Percentiles rank a stretch among this genome's conserved stretches.
Conservation (phyloP, 2,329 filamentous ascomycete species). For the Aspergillus sp. region DNA sequence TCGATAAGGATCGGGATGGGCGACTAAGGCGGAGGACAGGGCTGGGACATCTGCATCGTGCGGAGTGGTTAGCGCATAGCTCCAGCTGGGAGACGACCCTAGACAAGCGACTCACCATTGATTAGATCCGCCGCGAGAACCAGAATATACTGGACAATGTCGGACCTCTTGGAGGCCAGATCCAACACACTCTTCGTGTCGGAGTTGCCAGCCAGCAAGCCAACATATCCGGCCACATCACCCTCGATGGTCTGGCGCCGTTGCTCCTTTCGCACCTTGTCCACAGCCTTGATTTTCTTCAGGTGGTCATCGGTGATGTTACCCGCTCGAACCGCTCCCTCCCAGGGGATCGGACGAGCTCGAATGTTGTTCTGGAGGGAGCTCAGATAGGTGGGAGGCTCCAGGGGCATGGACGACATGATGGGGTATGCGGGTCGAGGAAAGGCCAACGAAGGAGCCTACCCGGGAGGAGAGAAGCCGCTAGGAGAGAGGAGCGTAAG, state of each 20-base stretch:
- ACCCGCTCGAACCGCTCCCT: conserved; percentile 88
- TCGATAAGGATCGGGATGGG: conserved; percentile 67
- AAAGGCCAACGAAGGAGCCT: conserved; percentile 7
- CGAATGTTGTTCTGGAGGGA: conserved; percentile 97
- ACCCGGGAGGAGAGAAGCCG: conserved; percentile 7
- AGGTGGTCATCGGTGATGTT: conserved; percentile 92
- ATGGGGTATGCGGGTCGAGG: conserved; percentile 6
- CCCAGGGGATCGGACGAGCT: conserved; percentile 93
- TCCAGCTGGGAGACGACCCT: background rate
- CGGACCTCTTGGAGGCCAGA: conserved; percentile 76
- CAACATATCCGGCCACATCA: conserved; percentile 75
- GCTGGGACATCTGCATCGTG: conserved; percentile 66
- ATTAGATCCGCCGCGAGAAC: conserved; percentile 85
- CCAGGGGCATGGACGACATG: conserved; percentile 70
- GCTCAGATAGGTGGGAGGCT: conserved; percentile 81
- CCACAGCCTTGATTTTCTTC: conserved; percentile 92
- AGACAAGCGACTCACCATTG: conserved; percentile 60
- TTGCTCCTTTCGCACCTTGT: conserved; percentile 92
- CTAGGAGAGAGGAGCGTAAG: conserved; percentile 7
- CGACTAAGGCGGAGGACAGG: conserved; percentile 72
- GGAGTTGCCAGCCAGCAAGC: conserved; percentile 70
- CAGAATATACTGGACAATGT: conserved; percentile 93
- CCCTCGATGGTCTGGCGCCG: conserved; percentile 76
- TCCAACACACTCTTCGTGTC: conserved; percentile 74
- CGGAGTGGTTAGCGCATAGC: background rate